Percentiles rank a stretch among this genome's conserved stretches.
These are phyloP conservation scores for Buddleja alternifolia DNA, from an alignment of 257 asterid species.

Conservation along the genomic window DNA sequence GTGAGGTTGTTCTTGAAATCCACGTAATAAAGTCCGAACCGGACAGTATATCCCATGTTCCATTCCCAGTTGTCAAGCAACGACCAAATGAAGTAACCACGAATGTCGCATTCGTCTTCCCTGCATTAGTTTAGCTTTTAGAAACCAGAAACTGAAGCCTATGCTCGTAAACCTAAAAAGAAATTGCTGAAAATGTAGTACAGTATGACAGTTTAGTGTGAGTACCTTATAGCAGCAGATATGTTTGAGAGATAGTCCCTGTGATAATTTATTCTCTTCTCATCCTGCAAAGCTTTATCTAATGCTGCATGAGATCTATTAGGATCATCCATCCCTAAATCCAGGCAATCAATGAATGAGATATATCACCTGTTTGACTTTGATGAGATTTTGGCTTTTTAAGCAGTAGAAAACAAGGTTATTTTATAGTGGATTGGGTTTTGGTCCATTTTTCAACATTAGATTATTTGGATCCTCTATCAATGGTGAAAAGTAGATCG, in stretches of 20 bases:
- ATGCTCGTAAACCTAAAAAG: too few relatives aligned
- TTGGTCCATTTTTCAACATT: not conserved
- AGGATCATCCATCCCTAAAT: slow-evolving; percentile 82
- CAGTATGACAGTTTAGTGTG: not conserved
- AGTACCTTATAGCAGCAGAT: slow-evolving; percentile 83
- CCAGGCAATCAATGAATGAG: slow-evolving; percentile 20
- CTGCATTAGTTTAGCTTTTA: slow-evolving; percentile 41
- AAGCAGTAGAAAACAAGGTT: too few relatives aligned
- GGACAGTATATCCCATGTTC: slow-evolving; percentile 85
- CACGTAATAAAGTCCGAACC: slow-evolving; percentile 80
- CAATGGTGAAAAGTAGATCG: too few relatives aligned
- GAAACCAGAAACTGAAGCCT: not conserved
- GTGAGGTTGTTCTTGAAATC: slow-evolving; percentile 83
- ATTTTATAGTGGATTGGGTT: too few relatives aligned
- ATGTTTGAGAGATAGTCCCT: slow-evolving; percentile 77
- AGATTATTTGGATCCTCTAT: not conserved
- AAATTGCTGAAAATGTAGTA: not conserved
- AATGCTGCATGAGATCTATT: slow-evolving; percentile 38
- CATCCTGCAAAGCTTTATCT: slow-evolving; percentile 57
- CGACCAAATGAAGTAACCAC: slow-evolving; percentile 88
- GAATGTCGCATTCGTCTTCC: slow-evolving; percentile 66
- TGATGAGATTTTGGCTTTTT: too few relatives aligned
- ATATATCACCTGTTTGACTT: too few relatives aligned
- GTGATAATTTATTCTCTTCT: slow-evolving; percentile 69
- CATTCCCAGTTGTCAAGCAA: slow-evolving; percentile 96